Conservation (phyloP, 1,284 basidiomycete species). For the Microbotryomycetes sp. region DNA sequence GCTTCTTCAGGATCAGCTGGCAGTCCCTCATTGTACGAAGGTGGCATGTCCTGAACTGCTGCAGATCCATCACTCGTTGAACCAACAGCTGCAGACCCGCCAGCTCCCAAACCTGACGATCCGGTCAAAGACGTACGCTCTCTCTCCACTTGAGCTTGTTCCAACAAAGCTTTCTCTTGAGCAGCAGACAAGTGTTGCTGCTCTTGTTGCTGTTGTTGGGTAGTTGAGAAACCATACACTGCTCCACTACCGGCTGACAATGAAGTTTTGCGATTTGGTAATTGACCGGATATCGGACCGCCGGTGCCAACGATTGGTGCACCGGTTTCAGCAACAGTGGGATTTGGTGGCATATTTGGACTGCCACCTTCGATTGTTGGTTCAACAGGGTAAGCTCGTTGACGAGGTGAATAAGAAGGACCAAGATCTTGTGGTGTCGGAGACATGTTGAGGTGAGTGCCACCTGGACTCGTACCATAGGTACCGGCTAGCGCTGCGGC, state of each 20-base stretch:
- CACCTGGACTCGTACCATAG: neutral
- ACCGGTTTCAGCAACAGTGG: conserved; percentile 37
- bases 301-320: conserved; percentile 30
- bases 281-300: conserved; percentile 28
- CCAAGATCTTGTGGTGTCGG: conserved; percentile 15
- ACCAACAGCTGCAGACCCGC: neutral
- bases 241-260: neutral
- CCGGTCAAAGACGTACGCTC: neutral
- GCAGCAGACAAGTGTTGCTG: neutral
- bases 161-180: neutral
- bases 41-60: conserved; percentile 1
- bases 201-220: neutral
- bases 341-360: conserved; percentile 14
- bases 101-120: conserved; percentile 8
- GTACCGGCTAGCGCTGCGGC: neutral
- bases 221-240: neutral
- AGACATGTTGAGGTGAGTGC: conserved; percentile 29
- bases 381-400: neutral
- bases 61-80: neutral
- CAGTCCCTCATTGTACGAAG: conserved; percentile 8
- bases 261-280: neutral
- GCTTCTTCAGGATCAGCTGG: conserved; percentile 14
- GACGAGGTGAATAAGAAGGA: conserved; percentile 1
- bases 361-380: neutral
- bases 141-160: neutral